Evolutionary conservation across 371 early-diverging fungal genomes (phyloP).

Genomic region (Mucor indicus): DNA sequence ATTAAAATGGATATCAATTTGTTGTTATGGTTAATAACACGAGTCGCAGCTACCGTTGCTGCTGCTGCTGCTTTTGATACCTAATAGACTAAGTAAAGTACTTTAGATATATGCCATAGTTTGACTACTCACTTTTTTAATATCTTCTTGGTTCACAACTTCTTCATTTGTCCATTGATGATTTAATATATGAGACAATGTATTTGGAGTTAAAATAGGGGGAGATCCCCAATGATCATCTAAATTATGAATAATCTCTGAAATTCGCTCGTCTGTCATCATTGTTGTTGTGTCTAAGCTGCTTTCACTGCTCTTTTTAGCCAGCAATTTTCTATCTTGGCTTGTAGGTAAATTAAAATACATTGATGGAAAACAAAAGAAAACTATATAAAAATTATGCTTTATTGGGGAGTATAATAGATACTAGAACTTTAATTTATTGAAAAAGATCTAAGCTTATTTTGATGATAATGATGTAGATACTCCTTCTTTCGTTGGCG

Average conservation of each 20-base stretch:
- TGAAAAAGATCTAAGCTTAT: too few species aligned
- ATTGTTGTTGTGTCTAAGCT: not conserved
- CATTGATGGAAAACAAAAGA: conserved; percentile 7
- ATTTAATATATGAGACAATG: conserved; percentile 21
- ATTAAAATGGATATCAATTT: conserved; percentile 9
- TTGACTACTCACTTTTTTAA: conserved; percentile 9
- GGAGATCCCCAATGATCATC: conserved; percentile 34
- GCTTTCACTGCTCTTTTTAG: conserved; percentile 4
- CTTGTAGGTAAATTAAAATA: conserved; percentile 25
- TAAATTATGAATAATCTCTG: conserved; percentile 26
- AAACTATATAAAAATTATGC: conserved; percentile 2
- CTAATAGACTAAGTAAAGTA: not conserved
- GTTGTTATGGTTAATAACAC: not conserved
- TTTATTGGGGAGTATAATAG: too few species aligned
- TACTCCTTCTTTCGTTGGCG: too few species aligned
- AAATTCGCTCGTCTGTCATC: conserved; percentile 21
- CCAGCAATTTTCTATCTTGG: not conserved
- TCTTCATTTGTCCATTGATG: conserved; percentile 19
- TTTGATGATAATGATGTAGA: too few species aligned
- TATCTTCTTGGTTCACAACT: not conserved
- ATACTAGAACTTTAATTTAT: too few species aligned
- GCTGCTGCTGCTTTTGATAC: not conserved
- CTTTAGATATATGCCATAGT: not conserved
- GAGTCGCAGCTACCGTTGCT: conserved; percentile 2
- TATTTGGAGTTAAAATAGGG: conserved; percentile 28